phyloP scores from a whole-genome alignment of 2,329 filamentous ascomycete species.

The Talaromyces sp. region DNA sequence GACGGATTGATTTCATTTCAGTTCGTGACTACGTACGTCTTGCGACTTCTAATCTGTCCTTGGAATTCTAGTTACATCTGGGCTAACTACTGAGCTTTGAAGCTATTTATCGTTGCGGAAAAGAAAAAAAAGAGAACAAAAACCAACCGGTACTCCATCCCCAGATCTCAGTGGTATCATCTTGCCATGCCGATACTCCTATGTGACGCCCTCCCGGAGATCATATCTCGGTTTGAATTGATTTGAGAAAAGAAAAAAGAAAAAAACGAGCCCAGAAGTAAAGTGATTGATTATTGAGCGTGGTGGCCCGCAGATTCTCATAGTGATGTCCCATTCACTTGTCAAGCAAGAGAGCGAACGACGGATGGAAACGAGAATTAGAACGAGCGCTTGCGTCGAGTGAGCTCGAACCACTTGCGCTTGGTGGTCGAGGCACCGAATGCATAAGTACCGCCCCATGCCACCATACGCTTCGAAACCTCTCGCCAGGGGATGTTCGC shows the following conservation, averaged over 20 bases:
- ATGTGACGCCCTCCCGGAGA: neutral
- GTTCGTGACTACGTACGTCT: conserved; percentile 2
- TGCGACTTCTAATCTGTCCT: neutral
- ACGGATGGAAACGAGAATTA: neutral
- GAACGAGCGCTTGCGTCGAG: neutral
- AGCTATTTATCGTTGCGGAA: neutral
- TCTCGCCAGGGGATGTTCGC: conserved; percentile 54
- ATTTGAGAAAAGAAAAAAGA: neutral
- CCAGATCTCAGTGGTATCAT: neutral
- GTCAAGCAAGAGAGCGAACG: neutral
- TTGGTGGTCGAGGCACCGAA: conserved; percentile 62
- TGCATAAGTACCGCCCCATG: conserved; percentile 54
- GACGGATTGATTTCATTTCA: neutral
- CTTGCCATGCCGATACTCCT: conserved; percentile 1
- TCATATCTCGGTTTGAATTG: neutral
- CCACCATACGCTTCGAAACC: conserved; percentile 53
- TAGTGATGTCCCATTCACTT: neutral
- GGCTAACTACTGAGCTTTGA: neutral
- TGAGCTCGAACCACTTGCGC: conserved; percentile 57
- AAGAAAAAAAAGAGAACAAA: neutral
- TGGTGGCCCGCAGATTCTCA: neutral
- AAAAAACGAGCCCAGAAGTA: neutral
- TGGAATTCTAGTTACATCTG: neutral
- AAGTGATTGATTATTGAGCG: neutral
- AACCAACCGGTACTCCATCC: neutral